A percentile compares a stretch with the other conserved stretches of the same genome.
These are phyloP conservation scores for Lichtheimia ramosa DNA, from an alignment of 371 early-diverging fungal species.

Conservation along the genomic window DNA sequence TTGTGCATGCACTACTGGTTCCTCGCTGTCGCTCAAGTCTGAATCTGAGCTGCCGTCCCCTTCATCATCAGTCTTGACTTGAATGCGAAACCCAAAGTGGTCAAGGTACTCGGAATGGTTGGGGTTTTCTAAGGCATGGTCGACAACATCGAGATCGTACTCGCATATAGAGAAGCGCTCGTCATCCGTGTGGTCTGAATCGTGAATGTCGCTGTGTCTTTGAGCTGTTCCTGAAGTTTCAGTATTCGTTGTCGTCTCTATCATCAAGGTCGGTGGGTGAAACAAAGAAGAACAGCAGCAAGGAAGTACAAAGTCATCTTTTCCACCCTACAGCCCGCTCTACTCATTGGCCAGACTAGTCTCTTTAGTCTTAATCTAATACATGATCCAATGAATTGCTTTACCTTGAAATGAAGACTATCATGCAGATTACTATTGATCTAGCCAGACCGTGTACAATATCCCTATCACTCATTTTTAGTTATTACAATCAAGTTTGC, in stretches of 20 bases:
- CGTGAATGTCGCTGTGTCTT: background rate
- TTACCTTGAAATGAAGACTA: no score
- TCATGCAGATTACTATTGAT: no score
- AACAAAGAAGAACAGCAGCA: background rate
- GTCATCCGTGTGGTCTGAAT: constrained; percentile 2
- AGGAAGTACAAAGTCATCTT: no score
- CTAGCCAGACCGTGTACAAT: no score
- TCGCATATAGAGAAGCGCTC: constrained; percentile 21
- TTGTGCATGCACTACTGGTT: background rate
- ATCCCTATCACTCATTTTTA: no score
- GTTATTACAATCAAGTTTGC: no score
- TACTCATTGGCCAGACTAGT: no score
- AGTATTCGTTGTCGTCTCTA: background rate
- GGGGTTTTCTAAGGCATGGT: constrained; percentile 38
- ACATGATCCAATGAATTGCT: no score
- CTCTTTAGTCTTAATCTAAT: no score
- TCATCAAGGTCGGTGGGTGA: background rate
- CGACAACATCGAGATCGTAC: constrained; percentile 46
- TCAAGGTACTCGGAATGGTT: constrained; percentile 35
- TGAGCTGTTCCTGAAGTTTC: background rate
- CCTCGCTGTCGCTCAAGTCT: constrained; percentile 4
- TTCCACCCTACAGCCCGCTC: no score
- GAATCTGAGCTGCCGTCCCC: constrained; percentile 27
- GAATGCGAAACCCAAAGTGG: constrained; percentile 45
- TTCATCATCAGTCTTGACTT: constrained; percentile 48